Evolutionary conservation across 2,329 filamentous ascomycete species (phyloP).

Genomic region (Cladosporium sp.): DNA sequence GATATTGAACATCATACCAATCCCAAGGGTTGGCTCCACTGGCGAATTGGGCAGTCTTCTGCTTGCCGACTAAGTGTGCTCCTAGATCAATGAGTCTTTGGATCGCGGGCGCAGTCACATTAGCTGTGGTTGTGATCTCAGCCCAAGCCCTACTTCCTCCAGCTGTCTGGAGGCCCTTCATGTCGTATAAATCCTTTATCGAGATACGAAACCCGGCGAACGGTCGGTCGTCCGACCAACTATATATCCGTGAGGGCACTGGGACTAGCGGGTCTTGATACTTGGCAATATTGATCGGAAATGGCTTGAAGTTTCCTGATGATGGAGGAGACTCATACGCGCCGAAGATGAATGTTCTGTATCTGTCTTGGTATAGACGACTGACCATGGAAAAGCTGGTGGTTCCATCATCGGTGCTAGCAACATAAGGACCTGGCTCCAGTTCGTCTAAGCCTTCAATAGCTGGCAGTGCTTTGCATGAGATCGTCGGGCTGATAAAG

Average conservation of each 20-base stretch:
- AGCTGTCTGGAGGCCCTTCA: slow-evolving; percentile 33
- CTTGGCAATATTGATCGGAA: slow-evolving; percentile 26
- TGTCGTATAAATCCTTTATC: slow-evolving; percentile 36
- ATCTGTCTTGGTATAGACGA: slow-evolving; percentile 29
- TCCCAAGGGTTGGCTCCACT: slow-evolving; percentile 17
- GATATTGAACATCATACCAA: slow-evolving; percentile 27
- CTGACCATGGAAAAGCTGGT: slow-evolving; percentile 28
- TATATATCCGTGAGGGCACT: slow-evolving; percentile 40
- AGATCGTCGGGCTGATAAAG: background rate
- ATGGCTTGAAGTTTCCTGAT: slow-evolving; percentile 20
- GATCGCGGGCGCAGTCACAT: slow-evolving; percentile 30
- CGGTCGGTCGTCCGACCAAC: slow-evolving; percentile 30
- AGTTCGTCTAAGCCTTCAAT: slow-evolving; percentile 11
- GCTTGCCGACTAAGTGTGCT: slow-evolving; percentile 34
- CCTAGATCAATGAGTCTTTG: slow-evolving; percentile 34
- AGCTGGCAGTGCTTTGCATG: background rate
- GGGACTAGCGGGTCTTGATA: slow-evolving; percentile 30
- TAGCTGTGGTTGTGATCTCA: slow-evolving; percentile 22
- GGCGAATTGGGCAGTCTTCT: slow-evolving; percentile 35
- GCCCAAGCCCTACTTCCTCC: slow-evolving; percentile 32
- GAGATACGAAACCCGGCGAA: slow-evolving; percentile 33
- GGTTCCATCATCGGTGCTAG: background rate
- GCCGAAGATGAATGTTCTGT: slow-evolving; percentile 30
- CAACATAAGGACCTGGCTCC: slow-evolving; percentile 30
- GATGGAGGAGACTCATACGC: slow-evolving; percentile 26